These are phyloP conservation scores for Pseudonectria foliicola DNA, from an alignment of 2,329 filamentous ascomycete genomes.

Conservation along the genomic window DNA sequence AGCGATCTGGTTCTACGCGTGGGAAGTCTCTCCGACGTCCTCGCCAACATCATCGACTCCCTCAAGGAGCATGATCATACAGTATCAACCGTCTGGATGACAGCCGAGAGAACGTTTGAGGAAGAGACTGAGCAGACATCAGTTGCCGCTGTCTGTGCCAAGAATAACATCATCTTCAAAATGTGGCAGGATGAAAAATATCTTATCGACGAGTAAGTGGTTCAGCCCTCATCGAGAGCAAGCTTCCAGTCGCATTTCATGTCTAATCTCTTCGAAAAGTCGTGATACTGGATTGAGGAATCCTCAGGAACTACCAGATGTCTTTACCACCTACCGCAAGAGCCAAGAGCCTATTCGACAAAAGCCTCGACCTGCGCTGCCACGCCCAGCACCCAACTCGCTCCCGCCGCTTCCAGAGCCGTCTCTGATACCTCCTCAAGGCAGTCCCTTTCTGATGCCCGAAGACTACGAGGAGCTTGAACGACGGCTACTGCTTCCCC, in stretches of 20 bases:
- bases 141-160: constrained; percentile 45
- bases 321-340: constrained; percentile 71
- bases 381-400: constrained; percentile 40
- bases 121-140: constrained; percentile 58
- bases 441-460: constrained; percentile 57
- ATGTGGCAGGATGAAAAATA: constrained; percentile 72
- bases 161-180: constrained; percentile 51
- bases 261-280: constrained; percentile 37
- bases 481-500: constrained; percentile 48
- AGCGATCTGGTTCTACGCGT: constrained; percentile 59
- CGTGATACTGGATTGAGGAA: constrained; percentile 56
- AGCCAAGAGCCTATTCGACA: constrained; percentile 62
- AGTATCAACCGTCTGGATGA: constrained; percentile 67
- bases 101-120: constrained; percentile 60
- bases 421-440: constrained; percentile 48
- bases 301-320: constrained; percentile 57
- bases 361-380: constrained; percentile 51
- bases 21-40: constrained; percentile 52
- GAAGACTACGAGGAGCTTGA: constrained; percentile 45
- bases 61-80: constrained; percentile 34
- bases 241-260: background rate
- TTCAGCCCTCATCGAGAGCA: too few species aligned
- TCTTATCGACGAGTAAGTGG: constrained; percentile 67
- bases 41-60: constrained; percentile 49
- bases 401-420: constrained; percentile 51